A percentile compares a stretch with the other conserved stretches of the same genome.
phyloP scores from a whole-genome alignment of 768 basidiomycete species.

The Leccinum aurantiacum region DNA sequence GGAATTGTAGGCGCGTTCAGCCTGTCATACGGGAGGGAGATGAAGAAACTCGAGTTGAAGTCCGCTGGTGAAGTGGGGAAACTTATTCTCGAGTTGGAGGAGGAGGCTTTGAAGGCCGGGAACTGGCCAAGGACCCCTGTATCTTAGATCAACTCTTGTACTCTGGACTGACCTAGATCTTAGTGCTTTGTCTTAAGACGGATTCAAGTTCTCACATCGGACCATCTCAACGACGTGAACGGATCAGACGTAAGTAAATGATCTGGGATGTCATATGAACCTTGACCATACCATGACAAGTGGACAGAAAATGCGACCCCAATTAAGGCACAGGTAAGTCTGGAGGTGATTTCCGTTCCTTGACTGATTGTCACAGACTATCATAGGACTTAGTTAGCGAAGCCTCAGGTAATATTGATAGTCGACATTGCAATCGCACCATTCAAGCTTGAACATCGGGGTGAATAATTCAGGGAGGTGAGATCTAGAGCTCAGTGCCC shows the following conservation, averaged over 20 bases:
- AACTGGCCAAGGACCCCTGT: slow-evolving; percentile 36
- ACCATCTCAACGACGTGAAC: background rate
- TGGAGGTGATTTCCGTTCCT: background rate
- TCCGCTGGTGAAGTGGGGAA: slow-evolving; percentile 48
- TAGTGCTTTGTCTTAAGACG: background rate
- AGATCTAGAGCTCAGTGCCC: background rate
- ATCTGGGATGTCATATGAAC: background rate
- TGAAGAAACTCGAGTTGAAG: slow-evolving; percentile 43
- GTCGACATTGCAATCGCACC: background rate
- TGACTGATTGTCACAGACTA: background rate
- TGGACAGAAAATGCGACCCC: background rate
- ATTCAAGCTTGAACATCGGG: background rate
- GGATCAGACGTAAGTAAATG: background rate
- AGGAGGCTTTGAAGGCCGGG: slow-evolving; percentile 42
- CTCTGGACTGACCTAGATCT: background rate
- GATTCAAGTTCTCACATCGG: background rate
- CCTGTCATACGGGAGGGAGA: slow-evolving; percentile 46
- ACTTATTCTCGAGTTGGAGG: slow-evolving; percentile 48
- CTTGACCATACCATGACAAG: background rate
- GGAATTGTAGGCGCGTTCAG: slow-evolving; percentile 52
- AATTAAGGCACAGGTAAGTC: background rate
- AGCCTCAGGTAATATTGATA: background rate
- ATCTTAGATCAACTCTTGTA: background rate
- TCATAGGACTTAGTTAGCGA: background rate
- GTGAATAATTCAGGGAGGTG: background rate